Conservation (phyloP, 140 eudicot species). For the Senecio squalidus region DNA sequence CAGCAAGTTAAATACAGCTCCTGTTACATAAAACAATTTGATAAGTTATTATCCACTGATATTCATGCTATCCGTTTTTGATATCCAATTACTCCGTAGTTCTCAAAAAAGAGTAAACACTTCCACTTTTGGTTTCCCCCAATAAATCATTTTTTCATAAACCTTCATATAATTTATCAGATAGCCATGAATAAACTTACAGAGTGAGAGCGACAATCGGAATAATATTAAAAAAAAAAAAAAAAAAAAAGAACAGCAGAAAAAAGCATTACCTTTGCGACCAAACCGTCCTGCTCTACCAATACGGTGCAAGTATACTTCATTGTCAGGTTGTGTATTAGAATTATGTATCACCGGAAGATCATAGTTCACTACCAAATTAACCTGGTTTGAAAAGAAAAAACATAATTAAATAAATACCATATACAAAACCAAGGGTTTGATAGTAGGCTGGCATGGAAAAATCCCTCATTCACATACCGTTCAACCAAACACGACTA, state of each 20-base stretch:
- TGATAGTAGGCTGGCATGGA: too few relatives aligned
- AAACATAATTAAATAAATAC: background rate
- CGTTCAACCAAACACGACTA: background rate
- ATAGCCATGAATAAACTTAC: too few relatives aligned
- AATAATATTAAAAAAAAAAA: too few relatives aligned
- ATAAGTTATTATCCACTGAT: too few relatives aligned
- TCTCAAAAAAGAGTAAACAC: background rate
- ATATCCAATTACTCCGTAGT: background rate
- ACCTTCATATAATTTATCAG: too few relatives aligned
- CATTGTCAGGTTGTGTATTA: constrained; percentile 51
- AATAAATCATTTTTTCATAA: too few relatives aligned
- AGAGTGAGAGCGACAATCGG: too few relatives aligned
- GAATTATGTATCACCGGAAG: constrained; percentile 36
- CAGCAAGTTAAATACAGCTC: constrained; percentile 71
- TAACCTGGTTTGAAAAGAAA: constrained; percentile 35
- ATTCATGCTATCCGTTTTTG: background rate
- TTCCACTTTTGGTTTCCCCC: too few relatives aligned
- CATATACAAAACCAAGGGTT: background rate
- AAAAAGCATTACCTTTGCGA: constrained; percentile 51
- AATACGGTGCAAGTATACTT: constrained; percentile 65
- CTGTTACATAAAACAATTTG: constrained; percentile 29
- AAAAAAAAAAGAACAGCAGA: background rate
- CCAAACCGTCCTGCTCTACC: constrained; percentile 90
- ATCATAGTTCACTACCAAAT: constrained; percentile 72
- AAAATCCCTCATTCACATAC: too few relatives aligned